Evolutionary conservation across 371 early-diverging fungal genomes (phyloP), one percentile per base, ranked within the genome.

Genomic region (Circinella umbellata): DNA sequence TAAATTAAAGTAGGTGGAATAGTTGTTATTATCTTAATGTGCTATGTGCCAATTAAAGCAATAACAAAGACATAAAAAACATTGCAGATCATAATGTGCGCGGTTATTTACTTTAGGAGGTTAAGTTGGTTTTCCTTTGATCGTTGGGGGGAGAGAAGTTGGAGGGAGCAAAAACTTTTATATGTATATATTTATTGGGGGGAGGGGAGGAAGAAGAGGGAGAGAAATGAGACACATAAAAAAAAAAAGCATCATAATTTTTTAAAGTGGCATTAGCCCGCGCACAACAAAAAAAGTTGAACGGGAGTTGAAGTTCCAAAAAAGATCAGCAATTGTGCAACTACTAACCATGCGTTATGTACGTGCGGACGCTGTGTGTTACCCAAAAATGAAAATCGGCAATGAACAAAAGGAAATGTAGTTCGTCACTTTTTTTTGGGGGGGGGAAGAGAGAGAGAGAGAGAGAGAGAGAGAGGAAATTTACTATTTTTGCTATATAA

Each of bases 311-410:
- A 63, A 27, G 63, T 63, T 63, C 63, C 42, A 42, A 63, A 63
- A 63, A 63, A 18, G 63, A 63, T 63, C 47, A 63, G 63, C 63
- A 36, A 20, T 61, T 61, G 61, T 67, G 47, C 61, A 36, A 67
- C 61, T 61, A 61, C 54, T 36, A 6, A 67, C 68, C 68, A 67
- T 67, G 68, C 68, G 68, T 67, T 42, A 67, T 48, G 61, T 67
- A 67, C 61, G 68, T 67, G 61, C 68, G 68, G 60, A 34, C 68
- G 49, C 42, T 27, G 36, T 59, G 68, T 67, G 61, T 61, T 38
- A 67, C 68, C 37, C 38, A 10, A 37, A 36, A 65, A 53, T 36
- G 53, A 47, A 54, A 54, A 20, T 20, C 18, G 8, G n/a, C n/a
- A n/a, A n/a, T n/a, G n/a, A n/a, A n/a, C n/a, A n/a, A n/a, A n/a